phyloP scores from a whole-genome alignment of 179 eudicot genomes.

The Nepenthes alata region DNA sequence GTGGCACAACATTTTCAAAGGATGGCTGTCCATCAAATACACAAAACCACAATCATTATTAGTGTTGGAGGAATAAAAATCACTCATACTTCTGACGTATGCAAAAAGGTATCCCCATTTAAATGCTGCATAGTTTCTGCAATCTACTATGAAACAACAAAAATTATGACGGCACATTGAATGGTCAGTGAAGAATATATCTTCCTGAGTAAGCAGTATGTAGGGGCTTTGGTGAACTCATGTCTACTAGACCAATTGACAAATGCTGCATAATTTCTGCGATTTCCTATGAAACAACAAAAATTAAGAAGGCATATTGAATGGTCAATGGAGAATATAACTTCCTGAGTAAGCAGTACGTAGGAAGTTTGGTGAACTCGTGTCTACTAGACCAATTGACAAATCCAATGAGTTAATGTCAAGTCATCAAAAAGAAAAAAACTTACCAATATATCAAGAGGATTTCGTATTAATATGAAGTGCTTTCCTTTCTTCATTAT shows the following conservation, averaged over 20 bases:
- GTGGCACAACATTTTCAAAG: conserved; percentile 71
- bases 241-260: neutral
- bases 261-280: too few species aligned
- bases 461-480: conserved; percentile 76
- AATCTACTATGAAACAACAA: neutral
- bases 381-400: neutral
- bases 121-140: too few species aligned
- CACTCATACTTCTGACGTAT: neutral
- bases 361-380: too few species aligned
- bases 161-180: neutral
- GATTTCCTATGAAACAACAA: neutral
- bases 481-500: conserved; percentile 85
- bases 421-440: neutral
- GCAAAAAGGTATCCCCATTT: neutral
- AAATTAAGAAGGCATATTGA: neutral
- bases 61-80: neutral
- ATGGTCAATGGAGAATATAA: neutral
- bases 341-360: neutral
- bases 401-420: neutral
- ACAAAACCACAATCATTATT: conserved; percentile 7
- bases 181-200: neutral
- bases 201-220: neutral
- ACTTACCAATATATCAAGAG: conserved; percentile 72
- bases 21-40: conserved; percentile 47
- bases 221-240: too few species aligned